phyloP scores from a whole-genome alignment of 345 rosid genomes.

The Luvunga scandens region DNA sequence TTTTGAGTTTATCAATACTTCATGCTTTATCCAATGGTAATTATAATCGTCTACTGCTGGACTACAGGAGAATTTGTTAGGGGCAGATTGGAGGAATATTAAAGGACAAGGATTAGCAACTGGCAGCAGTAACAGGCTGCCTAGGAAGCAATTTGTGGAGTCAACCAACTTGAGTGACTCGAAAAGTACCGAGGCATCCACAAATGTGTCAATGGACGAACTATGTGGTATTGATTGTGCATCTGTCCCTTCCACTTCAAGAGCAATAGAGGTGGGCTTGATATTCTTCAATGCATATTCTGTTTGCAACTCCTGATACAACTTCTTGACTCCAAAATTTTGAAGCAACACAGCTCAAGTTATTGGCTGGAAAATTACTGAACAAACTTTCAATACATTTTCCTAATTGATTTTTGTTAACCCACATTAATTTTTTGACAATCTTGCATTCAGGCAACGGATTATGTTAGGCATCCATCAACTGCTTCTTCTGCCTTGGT shows the following conservation, averaged over 20 bases:
- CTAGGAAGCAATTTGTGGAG: conserved; percentile 66
- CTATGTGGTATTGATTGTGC: conserved; percentile 63
- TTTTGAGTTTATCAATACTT: neutral
- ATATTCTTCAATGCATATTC: neutral
- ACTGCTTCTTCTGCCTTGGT: conserved; percentile 85
- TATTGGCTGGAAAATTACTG: neutral
- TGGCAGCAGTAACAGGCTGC: conserved; percentile 73
- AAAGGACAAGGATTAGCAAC: conserved; percentile 64
- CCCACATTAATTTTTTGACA: neutral
- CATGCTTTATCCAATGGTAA: neutral
- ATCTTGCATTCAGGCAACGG: conserved; percentile 49
- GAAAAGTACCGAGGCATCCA: conserved; percentile 67
- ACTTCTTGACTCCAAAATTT: neutral
- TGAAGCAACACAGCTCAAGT: too few species aligned
- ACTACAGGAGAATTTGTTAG: conserved; percentile 60
- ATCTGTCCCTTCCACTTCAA: conserved; percentile 71
- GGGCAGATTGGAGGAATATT: conserved; percentile 69
- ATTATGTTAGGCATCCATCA: conserved; percentile 75
- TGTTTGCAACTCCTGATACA: neutral
- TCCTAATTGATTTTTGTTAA: neutral
- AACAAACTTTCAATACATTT: neutral
- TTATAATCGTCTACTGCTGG: conserved; percentile 15
- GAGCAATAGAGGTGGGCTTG: conserved; percentile 66
- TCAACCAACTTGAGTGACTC: conserved; percentile 62
- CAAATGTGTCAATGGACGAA: conserved; percentile 64